Evolutionary conservation across 129 eudicot genomes (phyloP).

Genomic region (Chrysanthemum seticuspe): DNA sequence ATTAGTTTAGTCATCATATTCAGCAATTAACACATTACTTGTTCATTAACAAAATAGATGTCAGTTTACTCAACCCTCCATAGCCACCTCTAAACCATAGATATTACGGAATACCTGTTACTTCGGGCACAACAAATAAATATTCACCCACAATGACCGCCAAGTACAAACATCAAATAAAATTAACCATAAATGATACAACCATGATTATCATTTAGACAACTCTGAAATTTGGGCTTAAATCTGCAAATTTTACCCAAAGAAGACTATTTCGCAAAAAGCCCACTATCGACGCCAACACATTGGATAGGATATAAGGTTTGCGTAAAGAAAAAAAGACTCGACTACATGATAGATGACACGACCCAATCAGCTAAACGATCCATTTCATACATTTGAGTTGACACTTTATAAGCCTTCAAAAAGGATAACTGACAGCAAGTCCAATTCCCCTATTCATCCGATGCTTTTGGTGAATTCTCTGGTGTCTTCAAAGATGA

Average conservation of each 20-base stretch:
- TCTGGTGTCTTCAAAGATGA: constrained; percentile 62
- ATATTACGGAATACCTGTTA: not conserved
- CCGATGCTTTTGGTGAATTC: constrained; percentile 64
- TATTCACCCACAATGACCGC: not conserved
- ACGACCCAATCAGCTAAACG: constrained; percentile 9
- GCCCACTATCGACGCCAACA: constrained; percentile 2
- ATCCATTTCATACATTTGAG: not conserved
- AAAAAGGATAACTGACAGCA: not conserved
- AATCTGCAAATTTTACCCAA: constrained; percentile 19
- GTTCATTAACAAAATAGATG: not conserved
- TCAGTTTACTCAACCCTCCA: not conserved
- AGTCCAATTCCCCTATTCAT: not conserved
- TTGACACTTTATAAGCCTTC: constrained; percentile 13
- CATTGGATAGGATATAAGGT: constrained; percentile 18
- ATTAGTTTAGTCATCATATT: not conserved
- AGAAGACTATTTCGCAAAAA: constrained; percentile 16
- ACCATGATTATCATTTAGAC: constrained; percentile 7
- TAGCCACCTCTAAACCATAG: not conserved
- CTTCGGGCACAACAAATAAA: not conserved
- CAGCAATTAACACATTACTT: not conserved
- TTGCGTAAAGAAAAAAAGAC: constrained; percentile 2
- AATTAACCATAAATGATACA: not conserved
- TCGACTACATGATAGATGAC: constrained; percentile 8
- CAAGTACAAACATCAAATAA: constrained; percentile 16
- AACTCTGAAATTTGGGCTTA: constrained; percentile 8